Base-by-base conservation (phyloP, 139 green algal genomes). In the Micractinium sp. region DNA sequence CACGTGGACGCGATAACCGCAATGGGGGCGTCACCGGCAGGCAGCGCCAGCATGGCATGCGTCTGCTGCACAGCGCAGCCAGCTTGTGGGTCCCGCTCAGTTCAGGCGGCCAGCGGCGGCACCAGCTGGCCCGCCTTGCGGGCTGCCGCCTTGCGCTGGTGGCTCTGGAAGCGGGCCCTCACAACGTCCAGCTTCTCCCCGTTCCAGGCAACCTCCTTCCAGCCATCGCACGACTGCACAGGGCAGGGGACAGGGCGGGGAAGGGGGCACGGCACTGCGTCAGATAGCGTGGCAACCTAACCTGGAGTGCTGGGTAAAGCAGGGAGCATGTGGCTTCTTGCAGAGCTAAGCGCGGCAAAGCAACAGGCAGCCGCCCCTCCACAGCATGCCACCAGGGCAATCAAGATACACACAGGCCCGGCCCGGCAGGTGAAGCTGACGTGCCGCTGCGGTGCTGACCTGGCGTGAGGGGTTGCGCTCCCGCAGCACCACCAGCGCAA, bases 401-500 rank as follows among this genome's bases (percentile, higher is more conserved):
- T 56, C 47, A n/a, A n/a, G n/a, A n/a, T n/a, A n/a, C n/a, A n/a
- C n/a, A n/a, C n/a, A 56, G 47, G 47, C 47, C 47, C 47, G 9
- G 47, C 47, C 47, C 5, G 47, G 47, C 47, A 56, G 9, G 47
- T 9, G 47, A 9, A 16, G 47, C 47, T 56, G 47, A 56, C 47
- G 47, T 56, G 47, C 7, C 47, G 47, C 47, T 56, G 47, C 7
- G 47, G 47, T 56, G 47, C 47, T 81, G 56, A 77, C 67, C 90
- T 93, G 89, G 75, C 94, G 89, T 27, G 84, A 86, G 63, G 94
- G 94, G 82, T 96, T 96, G 61, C 94, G 84, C 87, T 92, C 87
- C 33, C 93, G 89, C 60, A 95, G 89, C 67, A 94, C 94, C n/a
- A 93, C 80, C 60, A 96, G 87, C 38, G 94, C 94, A 91, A 96